These are phyloP conservation scores for Microsporum ferrugineum DNA, from an alignment of 2,329 filamentous ascomycete genomes.

Conservation along the genomic window DNA sequence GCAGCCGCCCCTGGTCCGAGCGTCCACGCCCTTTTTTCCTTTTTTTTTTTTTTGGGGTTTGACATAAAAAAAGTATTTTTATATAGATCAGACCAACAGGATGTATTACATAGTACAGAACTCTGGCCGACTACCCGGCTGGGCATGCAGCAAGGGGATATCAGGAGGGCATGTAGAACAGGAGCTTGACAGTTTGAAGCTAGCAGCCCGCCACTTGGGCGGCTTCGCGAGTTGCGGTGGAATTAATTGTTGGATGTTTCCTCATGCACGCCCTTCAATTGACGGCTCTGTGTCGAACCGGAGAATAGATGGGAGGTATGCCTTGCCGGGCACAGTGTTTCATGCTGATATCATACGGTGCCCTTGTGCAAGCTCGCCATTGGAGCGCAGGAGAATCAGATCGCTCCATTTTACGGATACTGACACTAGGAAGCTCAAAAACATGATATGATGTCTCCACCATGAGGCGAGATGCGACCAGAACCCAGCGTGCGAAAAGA, in stretches of 20 bases:
- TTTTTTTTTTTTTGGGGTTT: neutral
- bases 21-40: neutral
- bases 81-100: neutral
- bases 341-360: neutral
- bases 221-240: neutral
- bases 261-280: neutral
- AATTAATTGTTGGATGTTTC: neutral
- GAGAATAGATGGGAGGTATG: neutral
- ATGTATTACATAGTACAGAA: neutral
- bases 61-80: neutral
- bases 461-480: neutral
- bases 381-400: neutral
- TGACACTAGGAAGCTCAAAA: neutral
- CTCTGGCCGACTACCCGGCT: neutral
- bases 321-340: neutral
- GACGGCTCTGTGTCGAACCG: neutral
- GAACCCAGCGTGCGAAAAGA: neutral
- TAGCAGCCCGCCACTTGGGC: neutral
- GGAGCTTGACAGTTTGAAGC: neutral
- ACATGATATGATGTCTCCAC: conserved; percentile 1
- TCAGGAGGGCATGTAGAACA: neutral
- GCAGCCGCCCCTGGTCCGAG: neutral
- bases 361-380: neutral
- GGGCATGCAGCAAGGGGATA: neutral
- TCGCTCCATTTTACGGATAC: neutral